Base-by-base conservation (phyloP, 139 green algal genomes). In the Chlamydomonas asymmetrica region DNA sequence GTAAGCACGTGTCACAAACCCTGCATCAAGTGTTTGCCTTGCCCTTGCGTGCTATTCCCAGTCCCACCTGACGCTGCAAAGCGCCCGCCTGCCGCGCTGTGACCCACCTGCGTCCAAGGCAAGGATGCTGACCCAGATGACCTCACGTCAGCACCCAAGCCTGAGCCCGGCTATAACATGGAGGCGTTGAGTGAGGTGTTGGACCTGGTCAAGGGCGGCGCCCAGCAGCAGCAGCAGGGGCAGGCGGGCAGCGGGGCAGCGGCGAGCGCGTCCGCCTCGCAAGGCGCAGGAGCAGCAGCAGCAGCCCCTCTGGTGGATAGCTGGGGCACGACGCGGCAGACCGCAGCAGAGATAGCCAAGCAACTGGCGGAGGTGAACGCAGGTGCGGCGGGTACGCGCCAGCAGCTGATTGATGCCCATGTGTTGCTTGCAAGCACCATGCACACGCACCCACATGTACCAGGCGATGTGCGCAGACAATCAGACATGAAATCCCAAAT, bases 131-230 rank as follows among this genome's bases (percentile, higher is more conserved):
- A 29, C 29, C 41, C n/a, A 31, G 71, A 77, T 1, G 71, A 77
- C 31, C 29, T 52, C 5, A 38, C 32, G 1, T 8, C 31, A 32
- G 29, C 69, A 45, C 69, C 68, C 2, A 43, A 31, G 9, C 8
- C 73, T 1, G 66, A 77, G 66, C 79, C 79, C 22, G 67, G 37
- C 9, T 79, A 85, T 38, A 25, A 79, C 43, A 82, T 85, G 80
- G 80, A 85, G 62, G 80, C 74, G 3, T 66, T 82, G 20, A 62
- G 74, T 2, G 74, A 85, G 59, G 63, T 85, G n/a, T 72, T 82
- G 0, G 13, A 66, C 59, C 31, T 27, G 23, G 27, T n/a, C 23
- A 66, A 16, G 25, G 13, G 59, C n/a, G 22, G 59, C 59, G 13
- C 59, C 32, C 13, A 34, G 63, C 35, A 52, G 35, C 35, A 52